These are phyloP conservation scores for Annulohypoxylon stygium DNA, from an alignment of 495 filamentous ascomycete genomes.

Conservation along the genomic window DNA sequence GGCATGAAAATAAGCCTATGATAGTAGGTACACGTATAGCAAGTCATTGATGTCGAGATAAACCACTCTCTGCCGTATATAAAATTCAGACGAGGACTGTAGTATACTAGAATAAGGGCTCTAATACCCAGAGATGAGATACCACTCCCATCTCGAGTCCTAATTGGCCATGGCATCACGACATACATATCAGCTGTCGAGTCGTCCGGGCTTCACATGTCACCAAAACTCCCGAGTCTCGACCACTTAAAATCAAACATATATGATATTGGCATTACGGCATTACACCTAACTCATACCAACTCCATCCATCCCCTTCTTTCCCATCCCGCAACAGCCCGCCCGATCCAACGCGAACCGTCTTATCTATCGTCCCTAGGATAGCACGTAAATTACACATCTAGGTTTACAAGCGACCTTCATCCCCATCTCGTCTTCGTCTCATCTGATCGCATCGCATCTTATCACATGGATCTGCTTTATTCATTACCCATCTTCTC, in stretches of 20 bases:
- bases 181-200: not conserved
- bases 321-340: not conserved
- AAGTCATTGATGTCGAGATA: not conserved
- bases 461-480: not conserved
- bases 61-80: not conserved
- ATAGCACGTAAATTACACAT: slow-evolving; percentile 1
- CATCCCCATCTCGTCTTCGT: not conserved
- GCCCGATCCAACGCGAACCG: slow-evolving; percentile 5
- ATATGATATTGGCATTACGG: slow-evolving; percentile 7
- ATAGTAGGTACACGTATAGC: not conserved
- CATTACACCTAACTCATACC: slow-evolving; percentile 13
- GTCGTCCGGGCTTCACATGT: not conserved
- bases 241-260: not conserved
- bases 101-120: not conserved
- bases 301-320: not conserved
- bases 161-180: not conserved
- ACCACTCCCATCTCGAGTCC: not conserved
- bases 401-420: not conserved
- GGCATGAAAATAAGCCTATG: not conserved
- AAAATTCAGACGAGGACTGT: not conserved
- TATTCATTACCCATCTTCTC: not conserved
- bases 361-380: slow-evolving; percentile 8
- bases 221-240: not conserved
- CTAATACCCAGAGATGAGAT: not conserved
- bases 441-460: not conserved